phyloP scores from a whole-genome alignment of 108 stramenopile genomes.

The Cyclotella atomus region DNA sequence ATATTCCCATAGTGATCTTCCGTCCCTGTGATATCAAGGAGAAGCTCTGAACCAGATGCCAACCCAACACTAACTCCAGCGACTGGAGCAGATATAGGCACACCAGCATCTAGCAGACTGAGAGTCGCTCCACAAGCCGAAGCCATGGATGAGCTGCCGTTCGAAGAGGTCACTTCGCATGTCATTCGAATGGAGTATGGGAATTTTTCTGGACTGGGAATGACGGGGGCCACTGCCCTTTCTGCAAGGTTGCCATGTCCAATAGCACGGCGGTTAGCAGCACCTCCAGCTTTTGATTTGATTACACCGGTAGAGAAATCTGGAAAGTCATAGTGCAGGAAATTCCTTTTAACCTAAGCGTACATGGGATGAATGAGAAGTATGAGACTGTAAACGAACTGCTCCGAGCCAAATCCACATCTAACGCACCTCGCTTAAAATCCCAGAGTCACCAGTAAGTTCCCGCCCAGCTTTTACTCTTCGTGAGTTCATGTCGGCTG shows the following conservation, averaged over 20 bases:
- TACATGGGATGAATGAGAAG: background rate
- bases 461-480: slow-evolving; percentile 64
- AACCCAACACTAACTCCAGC: slow-evolving; percentile 92
- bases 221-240: slow-evolving; percentile 77
- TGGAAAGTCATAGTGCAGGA: slow-evolving; percentile 92
- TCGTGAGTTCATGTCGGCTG: slow-evolving; percentile 57
- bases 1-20: slow-evolving; percentile 75
- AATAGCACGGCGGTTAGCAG: slow-evolving; percentile 68
- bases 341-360: slow-evolving; percentile 51
- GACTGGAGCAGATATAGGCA: slow-evolving; percentile 80
- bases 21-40: slow-evolving; percentile 91
- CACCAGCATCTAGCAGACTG: slow-evolving; percentile 92
- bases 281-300: slow-evolving; percentile 42
- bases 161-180: slow-evolving; percentile 82
- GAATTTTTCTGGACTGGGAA: slow-evolving; percentile 74
- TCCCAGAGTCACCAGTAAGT: slow-evolving; percentile 73
- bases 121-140: slow-evolving; percentile 73
- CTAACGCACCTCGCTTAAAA: slow-evolving; percentile 50
- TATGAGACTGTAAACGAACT: too few species aligned
- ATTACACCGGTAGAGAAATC: slow-evolving; percentile 71
- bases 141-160: slow-evolving; percentile 88
- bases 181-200: slow-evolving; percentile 89
- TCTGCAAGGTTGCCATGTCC: slow-evolving; percentile 91
- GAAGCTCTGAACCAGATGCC: slow-evolving; percentile 46
- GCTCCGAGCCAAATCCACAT: too few species aligned